phyloP scores from a whole-genome alignment of 2,329 filamentous ascomycete species.

The Aspergillus calidoustus region DNA sequence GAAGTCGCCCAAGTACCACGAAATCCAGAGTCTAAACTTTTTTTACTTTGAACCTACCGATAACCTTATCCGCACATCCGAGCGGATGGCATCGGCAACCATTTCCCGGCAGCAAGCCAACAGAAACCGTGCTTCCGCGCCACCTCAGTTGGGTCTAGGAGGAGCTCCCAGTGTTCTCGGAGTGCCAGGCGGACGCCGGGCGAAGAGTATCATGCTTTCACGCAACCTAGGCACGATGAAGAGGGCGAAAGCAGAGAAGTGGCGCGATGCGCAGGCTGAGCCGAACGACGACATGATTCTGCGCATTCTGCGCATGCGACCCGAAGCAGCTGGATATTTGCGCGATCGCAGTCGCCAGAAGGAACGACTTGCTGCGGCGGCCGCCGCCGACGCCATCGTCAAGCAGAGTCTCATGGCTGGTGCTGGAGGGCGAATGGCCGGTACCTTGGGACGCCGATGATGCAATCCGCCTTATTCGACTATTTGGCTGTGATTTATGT shows the following conservation, averaged over 20 bases:
- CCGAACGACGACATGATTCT: constrained; percentile 98
- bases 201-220: constrained; percentile 84
- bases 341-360: constrained; percentile 91
- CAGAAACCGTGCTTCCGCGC: constrained; percentile 72
- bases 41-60: constrained; percentile 96
- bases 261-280: constrained; percentile 93
- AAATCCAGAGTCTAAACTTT: constrained; percentile 94
- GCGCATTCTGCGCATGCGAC: constrained; percentile 90
- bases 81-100: constrained; percentile 90
- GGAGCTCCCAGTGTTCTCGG: constrained; percentile 53
- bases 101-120: constrained; percentile 74
- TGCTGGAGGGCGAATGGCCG: constrained; percentile 57
- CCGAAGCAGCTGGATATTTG: constrained; percentile 84
- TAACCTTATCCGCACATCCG: constrained; percentile 90
- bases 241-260: constrained; percentile 92
- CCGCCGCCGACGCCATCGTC: constrained; percentile 92
- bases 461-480: background rate
- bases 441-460: constrained; percentile 43
- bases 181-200: constrained; percentile 54
- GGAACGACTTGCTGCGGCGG: constrained; percentile 86
- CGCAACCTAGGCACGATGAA: constrained; percentile 96
- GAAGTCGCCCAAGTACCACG: constrained; percentile 97
- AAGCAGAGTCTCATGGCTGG: constrained; percentile 79
- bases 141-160: constrained; percentile 54
- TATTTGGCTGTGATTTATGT: constrained; percentile 17